Base-by-base conservation (phyloP, 1,284 basidiomycete genomes). In the Thecaphora frezii region DNA sequence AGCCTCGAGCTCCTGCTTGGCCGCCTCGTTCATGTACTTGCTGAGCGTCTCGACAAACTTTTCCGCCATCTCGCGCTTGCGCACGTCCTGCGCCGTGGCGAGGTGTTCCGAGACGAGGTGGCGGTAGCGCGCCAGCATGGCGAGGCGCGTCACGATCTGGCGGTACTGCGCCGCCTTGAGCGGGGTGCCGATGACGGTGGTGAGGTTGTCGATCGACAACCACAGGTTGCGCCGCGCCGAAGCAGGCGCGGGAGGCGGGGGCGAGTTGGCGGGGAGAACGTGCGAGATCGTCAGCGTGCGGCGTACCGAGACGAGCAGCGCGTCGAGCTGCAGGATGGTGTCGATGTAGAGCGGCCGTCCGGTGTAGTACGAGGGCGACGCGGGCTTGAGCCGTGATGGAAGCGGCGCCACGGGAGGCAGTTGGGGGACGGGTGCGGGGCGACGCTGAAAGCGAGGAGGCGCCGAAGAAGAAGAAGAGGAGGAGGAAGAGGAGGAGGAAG, bases 321-420 rank as follows among this genome's bases (percentile, higher is more conserved):
- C 82, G 73, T 91, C 87, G 19, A 94, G 85, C 43, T 84, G 81
- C 25, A 83, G 81, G 39, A 93, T 80, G 53, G 87, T 85, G 80
- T 92, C 89, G 76, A 88, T 87, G 82, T 88, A 91, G 30, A 83
- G 82, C 0, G 89, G 83, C 43, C 88, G 86, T n/a, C 87, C 88
- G n/a, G 91, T 91, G 81, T 90, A 96, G 82, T 92, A 93, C 46
- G 86, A 86, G 18, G 89, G 84, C 1, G 90, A 88, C 2, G 69
- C 52, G 1, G 83, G 83, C 54, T 80, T 80, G 40, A 66, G 45
- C 5, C 78, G 80, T 14, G 51, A 38, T 1, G 63, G 55, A 5
- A 66, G 48, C 1, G 62, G 62, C 0, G 63, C 54, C 1, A 51
- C 46, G 16, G 63, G 58, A 1, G 58, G 63, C 9, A 61, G 42